A percentile compares a stretch with the other conserved stretches of the same genome.
These are phyloP conservation scores for Aspergillus tubingensis DNA, from an alignment of 2,329 filamentous ascomycete species.

Conservation along the genomic window DNA sequence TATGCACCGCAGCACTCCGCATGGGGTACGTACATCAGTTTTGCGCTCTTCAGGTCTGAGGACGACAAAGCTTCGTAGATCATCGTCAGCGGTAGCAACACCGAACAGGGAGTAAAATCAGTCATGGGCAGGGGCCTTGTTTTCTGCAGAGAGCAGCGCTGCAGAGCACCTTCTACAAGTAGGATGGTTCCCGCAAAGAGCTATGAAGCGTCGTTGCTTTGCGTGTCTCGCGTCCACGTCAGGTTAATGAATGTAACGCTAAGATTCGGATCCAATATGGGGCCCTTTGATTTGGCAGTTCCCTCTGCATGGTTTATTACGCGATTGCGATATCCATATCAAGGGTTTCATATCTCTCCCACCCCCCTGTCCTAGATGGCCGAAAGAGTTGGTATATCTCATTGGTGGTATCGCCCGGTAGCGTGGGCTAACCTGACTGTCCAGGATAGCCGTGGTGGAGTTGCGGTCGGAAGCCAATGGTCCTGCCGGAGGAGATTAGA, in stretches of 20 bases:
- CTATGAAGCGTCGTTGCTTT: neutral
- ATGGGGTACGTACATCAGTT: neutral
- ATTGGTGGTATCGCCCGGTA: slow-evolving; percentile 4
- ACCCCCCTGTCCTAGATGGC: neutral
- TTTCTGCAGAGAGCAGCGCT: neutral
- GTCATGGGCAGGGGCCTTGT: neutral
- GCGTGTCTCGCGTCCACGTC: neutral
- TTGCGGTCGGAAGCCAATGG: slow-evolving; percentile 5
- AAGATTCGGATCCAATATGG: neutral
- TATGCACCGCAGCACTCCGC: neutral
- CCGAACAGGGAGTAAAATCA: slow-evolving; percentile 2
- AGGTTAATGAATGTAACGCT: slow-evolving; percentile 1
- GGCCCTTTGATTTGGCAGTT: neutral
- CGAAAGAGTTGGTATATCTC: neutral
- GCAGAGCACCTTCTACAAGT: neutral
- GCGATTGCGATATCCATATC: neutral
- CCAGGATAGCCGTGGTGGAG: slow-evolving; percentile 8
- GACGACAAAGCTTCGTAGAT: slow-evolving; percentile 1
- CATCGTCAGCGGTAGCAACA: slow-evolving; percentile 2
- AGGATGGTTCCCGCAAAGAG: neutral
- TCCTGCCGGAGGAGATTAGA: slow-evolving; percentile 3
- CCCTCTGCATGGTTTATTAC: slow-evolving; percentile 1
- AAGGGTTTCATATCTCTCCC: neutral
- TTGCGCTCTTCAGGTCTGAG: neutral
- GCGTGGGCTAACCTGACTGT: slow-evolving; percentile 3